phyloP scores from a whole-genome alignment of 805 yeast genomes.

The Tetrapisispora nanseiensis region DNA sequence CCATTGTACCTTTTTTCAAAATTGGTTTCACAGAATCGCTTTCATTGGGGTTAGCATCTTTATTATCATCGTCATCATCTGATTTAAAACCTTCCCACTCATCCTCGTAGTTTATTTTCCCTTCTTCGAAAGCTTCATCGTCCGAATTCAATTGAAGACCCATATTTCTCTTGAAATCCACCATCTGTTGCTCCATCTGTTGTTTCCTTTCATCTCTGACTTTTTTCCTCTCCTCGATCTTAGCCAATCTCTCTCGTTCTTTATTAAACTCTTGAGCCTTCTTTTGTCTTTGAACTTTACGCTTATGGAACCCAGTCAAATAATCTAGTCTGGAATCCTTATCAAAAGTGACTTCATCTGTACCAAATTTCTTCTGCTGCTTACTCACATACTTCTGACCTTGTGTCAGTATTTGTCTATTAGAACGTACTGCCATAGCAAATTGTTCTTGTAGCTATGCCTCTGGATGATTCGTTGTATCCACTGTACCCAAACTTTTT shows the following conservation, averaged over 20 bases:
- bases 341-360: slow-evolving; percentile 80
- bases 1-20: slow-evolving; percentile 18
- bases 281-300: slow-evolving; percentile 81
- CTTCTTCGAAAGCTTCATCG: slow-evolving; percentile 16
- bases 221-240: slow-evolving; percentile 65
- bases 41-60: slow-evolving; percentile 17
- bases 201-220: slow-evolving; percentile 53
- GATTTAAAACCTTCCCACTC: slow-evolving; percentile 35
- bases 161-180: slow-evolving; percentile 23
- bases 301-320: slow-evolving; percentile 90
- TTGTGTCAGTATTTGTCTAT: slow-evolving; percentile 81
- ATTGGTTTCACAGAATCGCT: slow-evolving; percentile 22
- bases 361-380: slow-evolving; percentile 54
- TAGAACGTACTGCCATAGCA: slow-evolving; percentile 23
- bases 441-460: no score
- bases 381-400: slow-evolving; percentile 72
- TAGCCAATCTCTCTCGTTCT: slow-evolving; percentile 66
- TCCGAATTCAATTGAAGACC: slow-evolving; percentile 18
- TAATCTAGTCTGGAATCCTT: slow-evolving; percentile 70
- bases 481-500: no score
- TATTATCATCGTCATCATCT: slow-evolving; percentile 18
- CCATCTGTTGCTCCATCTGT: slow-evolving; percentile 49
- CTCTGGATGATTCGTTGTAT: no score
- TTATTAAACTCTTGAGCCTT: slow-evolving; percentile 67
- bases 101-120: slow-evolving; percentile 14